Base-by-base conservation (phyloP, 148 eudicot genomes). In the Fagopyrum esculentum region DNA sequence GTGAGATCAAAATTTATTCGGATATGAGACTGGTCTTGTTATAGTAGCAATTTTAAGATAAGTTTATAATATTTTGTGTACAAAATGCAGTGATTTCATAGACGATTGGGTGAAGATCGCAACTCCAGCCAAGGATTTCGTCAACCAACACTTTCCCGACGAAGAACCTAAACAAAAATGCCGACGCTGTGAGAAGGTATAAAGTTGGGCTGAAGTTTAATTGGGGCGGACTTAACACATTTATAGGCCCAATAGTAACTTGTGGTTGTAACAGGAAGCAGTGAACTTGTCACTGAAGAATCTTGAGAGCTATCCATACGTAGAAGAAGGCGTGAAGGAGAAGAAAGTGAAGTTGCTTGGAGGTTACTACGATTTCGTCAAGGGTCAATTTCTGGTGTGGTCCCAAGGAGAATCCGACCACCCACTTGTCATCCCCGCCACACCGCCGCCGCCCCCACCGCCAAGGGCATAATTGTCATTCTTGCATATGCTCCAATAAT, bases 81-180 rank as follows among this genome's bases (percentile, higher is more conserved):
- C 9, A 45, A 44, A 17, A 0, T 71, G 78, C 71, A 81, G 84
- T 72, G 84, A 81, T 19, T 81, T 81, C 43, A 40, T 81, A 11
- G 74, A 75, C 43, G 81, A 78, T 54, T 81, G 84, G 84, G 72
- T 81, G 55, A 81, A 78, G 50, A 71, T 71, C 46, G 83, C 72
- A 44, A 49, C 73, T 59, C 77, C 78, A 0, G 81, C 83, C 15
- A 78, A 81, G 52, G 64, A 76, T 59, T 16, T 49, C 22, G 78
- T 73, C 44, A 49, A 71, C 46, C 9, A 40, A 66, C 10, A 66
- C 45, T 66, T 35, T 40, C 70, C 70, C 0, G 7, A 15, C 17
- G 70, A 66, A 35, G 19, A 35, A 4, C 12, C 43, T 66, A 17
- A 66, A 2, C 2, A 66, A 5, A 40, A 40, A 40, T 35, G 45